These are phyloP conservation scores for Copromyces sp. DNA, from an alignment of 495 filamentous ascomycete genomes.

Conservation along the genomic window DNA sequence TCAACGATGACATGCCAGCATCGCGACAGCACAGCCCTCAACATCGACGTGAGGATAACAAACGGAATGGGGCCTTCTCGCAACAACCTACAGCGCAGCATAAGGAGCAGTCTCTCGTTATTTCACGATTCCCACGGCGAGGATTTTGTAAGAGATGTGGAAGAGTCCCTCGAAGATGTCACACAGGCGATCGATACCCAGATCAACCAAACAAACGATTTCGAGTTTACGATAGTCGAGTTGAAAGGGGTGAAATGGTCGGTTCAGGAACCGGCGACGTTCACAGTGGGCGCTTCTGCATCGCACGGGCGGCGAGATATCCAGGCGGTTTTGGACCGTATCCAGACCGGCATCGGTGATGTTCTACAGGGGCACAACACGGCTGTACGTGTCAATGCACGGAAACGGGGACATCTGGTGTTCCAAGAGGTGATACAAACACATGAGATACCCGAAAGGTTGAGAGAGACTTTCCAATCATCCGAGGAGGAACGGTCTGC, in stretches of 20 bases:
- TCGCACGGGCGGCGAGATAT: conserved; percentile 28
- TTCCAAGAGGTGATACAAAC: conserved; percentile 37
- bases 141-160: conserved; percentile 24
- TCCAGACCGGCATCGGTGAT: conserved; percentile 36
- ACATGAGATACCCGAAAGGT: conserved; percentile 18
- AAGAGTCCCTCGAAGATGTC: conserved; percentile 16
- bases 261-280: conserved; percentile 26
- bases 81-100: conserved; percentile 22
- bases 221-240: conserved; percentile 33
- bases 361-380: conserved; percentile 34
- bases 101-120: conserved; percentile 28
- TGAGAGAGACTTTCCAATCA: conserved; percentile 11
- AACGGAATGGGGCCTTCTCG: conserved; percentile 35
- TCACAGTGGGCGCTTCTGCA: conserved; percentile 21
- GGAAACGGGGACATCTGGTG: conserved; percentile 37
- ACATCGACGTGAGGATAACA: conserved; percentile 27
- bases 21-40: conserved; percentile 25
- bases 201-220: conserved; percentile 27
- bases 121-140: conserved; percentile 28
- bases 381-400: conserved; percentile 30
- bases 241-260: conserved; percentile 32
- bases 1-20: conserved; percentile 19
- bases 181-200: conserved; percentile 24
- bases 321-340: conserved; percentile 33
- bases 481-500: conserved; percentile 11